Base-by-base conservation (phyloP, 1,139 yeast genomes). In the Diutina scorzettiae region DNA sequence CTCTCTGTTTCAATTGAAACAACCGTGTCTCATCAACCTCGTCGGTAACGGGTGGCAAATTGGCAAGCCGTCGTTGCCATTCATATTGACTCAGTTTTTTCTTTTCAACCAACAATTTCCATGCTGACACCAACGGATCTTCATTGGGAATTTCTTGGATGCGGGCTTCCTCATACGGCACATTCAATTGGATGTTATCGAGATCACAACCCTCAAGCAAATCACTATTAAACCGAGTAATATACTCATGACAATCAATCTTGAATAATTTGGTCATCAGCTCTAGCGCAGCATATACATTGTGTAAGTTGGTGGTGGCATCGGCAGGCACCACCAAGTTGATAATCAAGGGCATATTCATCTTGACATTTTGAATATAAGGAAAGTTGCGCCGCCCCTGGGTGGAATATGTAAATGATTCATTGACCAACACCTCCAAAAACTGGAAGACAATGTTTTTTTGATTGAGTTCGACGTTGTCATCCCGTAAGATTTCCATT, bases 371-470 rank as follows among this genome's bases (percentile, higher is more conserved):
- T 31, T 62, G 62, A n/a, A 78, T 60, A 53, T 78, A 81, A 24
- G 71, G 76, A 43, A 58, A 64, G 42, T 54, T 56, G 46, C 54
- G 49, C 47, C 60, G 64, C 18, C 60, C 59, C 40, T 58, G 66
- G 43, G 55, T 59, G 3, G 66, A 59, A 11, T 58, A 55, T 41
- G 56, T 51, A 40, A 54, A 60, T 6, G 71, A 62, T 44, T 66
- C 68, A 34, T 57, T 54, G 6, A 73, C 58, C 32, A 84, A 58
- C 6, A 78, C 71, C 47, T 82, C 91, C 2, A 85, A 57, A 51
- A 83, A 78, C 53, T 77, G 84, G 46, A 85, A 69, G 11, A 82
- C 69, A 48, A 82, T 82, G 33, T 84, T 64, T 46, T 84, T 69
- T 31, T 72, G 63, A 52, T 82, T 82, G 37, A 83, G 54, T 48